Conservation (phyloP, 768 basidiomycete genomes). For the Xerocomus potaroensis region DNA sequence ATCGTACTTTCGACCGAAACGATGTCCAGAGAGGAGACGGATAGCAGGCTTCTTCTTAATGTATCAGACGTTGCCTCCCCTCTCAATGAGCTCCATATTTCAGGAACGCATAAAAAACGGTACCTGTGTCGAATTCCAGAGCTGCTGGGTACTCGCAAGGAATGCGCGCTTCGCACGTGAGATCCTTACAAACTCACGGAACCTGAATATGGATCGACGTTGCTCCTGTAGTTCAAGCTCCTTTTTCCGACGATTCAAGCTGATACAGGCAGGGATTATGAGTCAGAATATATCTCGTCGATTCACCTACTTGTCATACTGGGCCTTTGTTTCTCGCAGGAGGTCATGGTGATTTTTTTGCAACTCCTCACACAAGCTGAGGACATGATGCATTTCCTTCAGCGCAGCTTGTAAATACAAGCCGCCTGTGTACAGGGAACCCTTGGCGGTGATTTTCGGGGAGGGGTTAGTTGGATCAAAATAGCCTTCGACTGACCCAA, state of each 20-base stretch:
- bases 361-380: neutral
- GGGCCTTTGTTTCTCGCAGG: neutral
- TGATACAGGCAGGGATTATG: neutral
- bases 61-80: slow-evolving; percentile 3
- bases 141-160: neutral
- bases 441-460: neutral
- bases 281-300: neutral
- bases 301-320: neutral
- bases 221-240: neutral
- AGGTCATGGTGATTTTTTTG: neutral
- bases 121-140: neutral
- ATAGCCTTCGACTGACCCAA: neutral
- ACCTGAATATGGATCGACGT: neutral
- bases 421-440: neutral
- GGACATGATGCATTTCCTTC: neutral
- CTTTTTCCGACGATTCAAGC: neutral
- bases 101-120: neutral
- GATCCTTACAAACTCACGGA: neutral
- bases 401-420: neutral
- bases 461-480: neutral
- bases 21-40: neutral
- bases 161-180: neutral
- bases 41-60: slow-evolving; percentile 1
- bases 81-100: neutral
- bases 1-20: neutral